Conservation (phyloP, 495 filamentous ascomycete species). For the Penicillium malachiteum region DNA sequence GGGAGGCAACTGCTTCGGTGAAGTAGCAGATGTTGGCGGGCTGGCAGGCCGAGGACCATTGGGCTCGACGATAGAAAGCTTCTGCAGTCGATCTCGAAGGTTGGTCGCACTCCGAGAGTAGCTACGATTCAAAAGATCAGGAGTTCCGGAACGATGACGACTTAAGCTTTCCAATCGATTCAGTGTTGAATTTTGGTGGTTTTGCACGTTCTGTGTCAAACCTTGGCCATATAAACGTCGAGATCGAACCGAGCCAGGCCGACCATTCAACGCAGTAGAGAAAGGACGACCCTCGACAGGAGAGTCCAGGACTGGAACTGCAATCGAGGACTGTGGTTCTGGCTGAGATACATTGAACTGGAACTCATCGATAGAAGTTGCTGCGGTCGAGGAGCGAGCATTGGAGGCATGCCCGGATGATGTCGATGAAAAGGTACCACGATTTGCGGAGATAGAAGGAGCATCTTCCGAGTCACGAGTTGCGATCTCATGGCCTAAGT, state of each 20-base stretch:
- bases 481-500: constrained; percentile 21
- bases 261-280: constrained; percentile 34
- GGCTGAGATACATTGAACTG: constrained; percentile 49
- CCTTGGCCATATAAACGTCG: constrained; percentile 84
- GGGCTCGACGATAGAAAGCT: constrained; percentile 44
- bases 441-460: constrained; percentile 63
- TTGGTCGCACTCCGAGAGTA: constrained; percentile 57
- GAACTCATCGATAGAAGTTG: constrained; percentile 87
- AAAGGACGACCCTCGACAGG: constrained; percentile 13
- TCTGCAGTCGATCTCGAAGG: constrained; percentile 56
- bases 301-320: constrained; percentile 18
- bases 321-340: constrained; percentile 6
- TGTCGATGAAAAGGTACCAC: constrained; percentile 85
- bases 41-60: constrained; percentile 47
- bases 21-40: constrained; percentile 47
- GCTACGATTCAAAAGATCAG: constrained; percentile 40
- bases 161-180: constrained; percentile 76
- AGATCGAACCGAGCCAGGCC: constrained; percentile 54
- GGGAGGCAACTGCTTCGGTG: constrained; percentile 26
- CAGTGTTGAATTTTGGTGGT: constrained; percentile 73
- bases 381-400: constrained; percentile 79
- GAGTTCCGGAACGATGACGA: constrained; percentile 45
- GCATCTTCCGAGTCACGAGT: constrained; percentile 52
- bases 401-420: constrained; percentile 68
- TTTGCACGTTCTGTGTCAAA: constrained; percentile 74